Evolutionary conservation across 1,284 basidiomycete genomes (phyloP).

Genomic region (Leccinum solheimii): DNA sequence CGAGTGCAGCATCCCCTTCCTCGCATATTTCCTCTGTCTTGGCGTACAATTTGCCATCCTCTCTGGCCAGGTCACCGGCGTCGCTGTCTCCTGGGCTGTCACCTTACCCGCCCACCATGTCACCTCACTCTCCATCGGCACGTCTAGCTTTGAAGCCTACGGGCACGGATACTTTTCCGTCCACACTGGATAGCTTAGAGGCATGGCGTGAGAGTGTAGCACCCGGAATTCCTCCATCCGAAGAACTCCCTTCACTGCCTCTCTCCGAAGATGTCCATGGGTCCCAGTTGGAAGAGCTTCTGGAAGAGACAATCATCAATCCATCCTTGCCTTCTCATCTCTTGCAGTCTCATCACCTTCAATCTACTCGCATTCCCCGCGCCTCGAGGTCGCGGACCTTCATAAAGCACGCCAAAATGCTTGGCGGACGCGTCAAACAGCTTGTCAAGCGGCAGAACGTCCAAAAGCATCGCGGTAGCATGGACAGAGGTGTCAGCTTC

Average conservation of each 20-base stretch:
- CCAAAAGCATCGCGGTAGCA: constrained; percentile 15
- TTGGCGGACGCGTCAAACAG: constrained; percentile 31
- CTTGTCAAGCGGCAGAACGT: constrained; percentile 20
- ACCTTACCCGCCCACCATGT: constrained; percentile 16
- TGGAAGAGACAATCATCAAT: constrained; percentile 8
- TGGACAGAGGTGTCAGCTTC: constrained; percentile 24
- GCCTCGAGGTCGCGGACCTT: constrained; percentile 19
- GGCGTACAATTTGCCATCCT: constrained; percentile 16
- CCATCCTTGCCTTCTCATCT: constrained; percentile 9
- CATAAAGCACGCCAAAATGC: constrained; percentile 30
- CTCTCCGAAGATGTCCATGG: constrained; percentile 14
- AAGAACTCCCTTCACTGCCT: constrained; percentile 14
- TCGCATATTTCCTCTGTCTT: constrained; percentile 19
- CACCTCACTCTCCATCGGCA: constrained; percentile 6
- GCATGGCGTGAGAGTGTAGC: constrained; percentile 32
- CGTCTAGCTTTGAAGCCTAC: constrained; percentile 28
- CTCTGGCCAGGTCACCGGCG: constrained; percentile 19
- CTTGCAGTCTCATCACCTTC: not conserved
- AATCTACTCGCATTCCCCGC: not conserved
- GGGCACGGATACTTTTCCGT: constrained; percentile 34
- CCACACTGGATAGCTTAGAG: constrained; percentile 30
- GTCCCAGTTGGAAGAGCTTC: constrained; percentile 9
- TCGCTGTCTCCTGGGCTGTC: constrained; percentile 16
- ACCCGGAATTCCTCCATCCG: constrained; percentile 20
- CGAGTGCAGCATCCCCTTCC: constrained; percentile 24